Evolutionary conservation across 2,329 filamentous ascomycete genomes (phyloP).

Genomic region (Cryphonectria parasitica): DNA sequence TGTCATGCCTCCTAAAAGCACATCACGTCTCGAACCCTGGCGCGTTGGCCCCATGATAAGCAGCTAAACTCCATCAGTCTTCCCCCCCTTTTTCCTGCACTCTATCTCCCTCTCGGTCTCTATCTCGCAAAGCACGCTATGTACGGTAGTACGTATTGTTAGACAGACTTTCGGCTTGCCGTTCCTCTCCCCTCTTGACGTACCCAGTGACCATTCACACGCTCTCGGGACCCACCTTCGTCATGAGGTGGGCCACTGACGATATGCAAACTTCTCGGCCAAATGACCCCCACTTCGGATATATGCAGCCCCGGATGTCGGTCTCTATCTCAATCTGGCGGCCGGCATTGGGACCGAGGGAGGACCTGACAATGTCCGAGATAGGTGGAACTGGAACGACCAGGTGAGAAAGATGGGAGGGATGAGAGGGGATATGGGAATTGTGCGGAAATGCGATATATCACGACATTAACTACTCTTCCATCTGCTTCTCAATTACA

Average conservation of each 20-base stretch:
- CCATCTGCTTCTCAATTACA: no score
- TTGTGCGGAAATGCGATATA: no score
- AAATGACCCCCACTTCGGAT: constrained; percentile 8
- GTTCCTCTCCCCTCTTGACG: not conserved
- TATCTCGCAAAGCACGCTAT: not conserved
- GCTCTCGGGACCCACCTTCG: not conserved
- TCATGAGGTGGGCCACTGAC: constrained; percentile 26
- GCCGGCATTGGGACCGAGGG: not conserved
- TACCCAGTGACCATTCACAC: not conserved
- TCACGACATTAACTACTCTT: no score
- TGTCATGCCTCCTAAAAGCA: constrained; percentile 16
- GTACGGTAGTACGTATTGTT: no score
- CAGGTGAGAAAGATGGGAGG: not conserved
- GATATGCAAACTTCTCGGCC: constrained; percentile 20
- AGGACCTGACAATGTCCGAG: not conserved
- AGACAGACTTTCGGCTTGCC: not conserved
- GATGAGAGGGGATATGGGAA: no score
- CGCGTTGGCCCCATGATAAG: not conserved
- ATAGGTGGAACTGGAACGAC: not conserved
- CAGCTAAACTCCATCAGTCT: not conserved
- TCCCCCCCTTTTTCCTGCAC: not conserved
- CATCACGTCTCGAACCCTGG: constrained; percentile 4
- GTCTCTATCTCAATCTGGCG: constrained; percentile 1
- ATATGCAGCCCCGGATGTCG: constrained; percentile 23
- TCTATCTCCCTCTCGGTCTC: not conserved